These are phyloP conservation scores for Cystobasidium slooffiae DNA, from an alignment of 1,284 basidiomycete genomes.

Conservation along the genomic window DNA sequence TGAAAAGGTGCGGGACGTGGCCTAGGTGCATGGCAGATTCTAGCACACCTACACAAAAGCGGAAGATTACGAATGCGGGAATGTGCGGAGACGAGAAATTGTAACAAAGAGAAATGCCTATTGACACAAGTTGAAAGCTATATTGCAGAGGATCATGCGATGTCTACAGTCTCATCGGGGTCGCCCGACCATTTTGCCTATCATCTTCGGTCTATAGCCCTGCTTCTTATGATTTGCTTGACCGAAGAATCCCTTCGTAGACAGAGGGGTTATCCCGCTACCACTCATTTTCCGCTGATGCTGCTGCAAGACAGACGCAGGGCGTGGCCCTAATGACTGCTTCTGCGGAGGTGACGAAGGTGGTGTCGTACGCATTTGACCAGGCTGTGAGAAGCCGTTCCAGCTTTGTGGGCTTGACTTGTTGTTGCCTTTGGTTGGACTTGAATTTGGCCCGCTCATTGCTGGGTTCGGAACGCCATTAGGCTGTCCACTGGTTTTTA, in stretches of 20 bases:
- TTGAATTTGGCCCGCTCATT: background rate
- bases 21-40: too few species aligned
- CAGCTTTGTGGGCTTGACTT: background rate
- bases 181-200: slow-evolving; percentile 4
- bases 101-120: too few species aligned
- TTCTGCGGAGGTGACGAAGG: slow-evolving; percentile 2
- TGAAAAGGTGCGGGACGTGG: too few species aligned
- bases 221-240: background rate
- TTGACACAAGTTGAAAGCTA: background rate
- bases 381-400: slow-evolving; percentile 3
- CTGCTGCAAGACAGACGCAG: slow-evolving; percentile 12
- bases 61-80: too few species aligned
- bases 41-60: too few species aligned
- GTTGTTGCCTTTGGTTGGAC: background rate
- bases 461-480: background rate
- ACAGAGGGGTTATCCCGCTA: background rate
- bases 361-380: slow-evolving; percentile 1
- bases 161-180: slow-evolving; percentile 3
- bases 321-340: background rate
- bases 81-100: too few species aligned
- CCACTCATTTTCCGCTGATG: background rate
- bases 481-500: slow-evolving; percentile 14
- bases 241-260: slow-evolving; percentile 11
- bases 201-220: slow-evolving; percentile 11
- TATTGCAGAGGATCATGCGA: background rate